Evolutionary conservation across 1,139 yeast genomes (phyloP), one percentile per base, ranked within the genome.

Genomic region (Suhomyces kunorum): DNA sequence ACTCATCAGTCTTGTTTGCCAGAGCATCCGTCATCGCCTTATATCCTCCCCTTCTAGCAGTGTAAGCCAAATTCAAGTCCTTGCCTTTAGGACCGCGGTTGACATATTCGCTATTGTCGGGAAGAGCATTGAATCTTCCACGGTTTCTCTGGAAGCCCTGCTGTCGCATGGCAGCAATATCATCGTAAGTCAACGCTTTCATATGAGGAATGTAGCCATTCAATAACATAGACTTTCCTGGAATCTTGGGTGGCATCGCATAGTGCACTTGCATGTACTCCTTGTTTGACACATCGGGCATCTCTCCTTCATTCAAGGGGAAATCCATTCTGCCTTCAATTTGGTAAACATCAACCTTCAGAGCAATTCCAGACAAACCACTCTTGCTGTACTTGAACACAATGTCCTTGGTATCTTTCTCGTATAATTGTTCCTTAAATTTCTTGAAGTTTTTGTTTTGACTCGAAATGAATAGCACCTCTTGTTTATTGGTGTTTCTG

Each of bases 141-240:
- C 53, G 47, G 17, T 63, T 60, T 39, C 60, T 51, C 44, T 58
- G 51, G 32, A 46, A 50, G 3, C 70, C 66, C 51, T 78, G 78
- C 49, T 79, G 78, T 34, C 71, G 53, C 19, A 88, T 69, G n/a
- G 76, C 68, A 45, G 83, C 87, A 39, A 74, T 76, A 57, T 89
- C 96, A 41, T 83, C 84, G 32, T 75, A 79, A 3, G 80, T 79
- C 35, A 90, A 68, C 2, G 83, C 83, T 9, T 74, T 72, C 15
- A 66, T 64, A 44, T 81, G 82, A 2, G 88, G 75, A 44, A 82
- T 79, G 52, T 73, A 87, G 0, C 98, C 98, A 39, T 83, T 86
- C 46, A 92, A 64, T 18, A 92, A 68, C 87, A 92, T 86, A 3
- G 95, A 84, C 58, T 92, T 92, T 39, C 87, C 85, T 4, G 53